Conservation (phyloP, 2,329 filamentous ascomycete genomes). For the Pseudogymnoascus sp. region DNA sequence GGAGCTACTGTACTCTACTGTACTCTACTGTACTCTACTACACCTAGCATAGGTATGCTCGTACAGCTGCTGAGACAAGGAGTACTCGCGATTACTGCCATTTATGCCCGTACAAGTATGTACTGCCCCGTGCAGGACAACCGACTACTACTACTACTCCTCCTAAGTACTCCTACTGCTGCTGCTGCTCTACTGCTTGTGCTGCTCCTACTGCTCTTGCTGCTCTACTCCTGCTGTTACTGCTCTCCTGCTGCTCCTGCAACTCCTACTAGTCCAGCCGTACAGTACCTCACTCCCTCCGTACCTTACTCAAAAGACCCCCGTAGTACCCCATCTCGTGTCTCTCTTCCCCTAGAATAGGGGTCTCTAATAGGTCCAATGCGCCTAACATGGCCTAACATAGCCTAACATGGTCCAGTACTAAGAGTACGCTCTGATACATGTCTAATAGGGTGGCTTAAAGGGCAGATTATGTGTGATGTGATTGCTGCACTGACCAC, state of each 20-base stretch:
- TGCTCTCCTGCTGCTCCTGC: too few relatives aligned
- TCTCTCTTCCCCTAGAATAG: not conserved
- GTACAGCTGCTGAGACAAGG: not conserved
- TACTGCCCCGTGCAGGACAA: not conserved
- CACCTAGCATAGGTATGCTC: not conserved
- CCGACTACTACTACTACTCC: not conserved
- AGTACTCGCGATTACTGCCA: not conserved
- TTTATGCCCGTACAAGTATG: not conserved
- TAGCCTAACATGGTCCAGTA: not conserved
- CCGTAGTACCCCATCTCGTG: not conserved
- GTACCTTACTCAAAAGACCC: not conserved
- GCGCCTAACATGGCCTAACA: not conserved
- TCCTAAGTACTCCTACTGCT: not conserved
- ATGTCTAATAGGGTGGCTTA: not conserved
- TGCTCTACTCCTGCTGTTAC: not conserved
- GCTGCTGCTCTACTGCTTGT: not conserved
- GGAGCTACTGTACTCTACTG: not conserved
- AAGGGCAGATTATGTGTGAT: constrained; percentile 7
- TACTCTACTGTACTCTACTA: not conserved
- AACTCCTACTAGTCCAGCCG: not conserved
- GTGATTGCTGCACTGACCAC: constrained; percentile 9
- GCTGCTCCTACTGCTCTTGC: not conserved
- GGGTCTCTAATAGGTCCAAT: not conserved
- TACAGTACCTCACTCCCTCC: not conserved
- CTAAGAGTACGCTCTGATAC: not conserved